Evolutionary conservation across 352 stramenopile species (phyloP).

Genomic region (Paralagenidium karlingii): DNA sequence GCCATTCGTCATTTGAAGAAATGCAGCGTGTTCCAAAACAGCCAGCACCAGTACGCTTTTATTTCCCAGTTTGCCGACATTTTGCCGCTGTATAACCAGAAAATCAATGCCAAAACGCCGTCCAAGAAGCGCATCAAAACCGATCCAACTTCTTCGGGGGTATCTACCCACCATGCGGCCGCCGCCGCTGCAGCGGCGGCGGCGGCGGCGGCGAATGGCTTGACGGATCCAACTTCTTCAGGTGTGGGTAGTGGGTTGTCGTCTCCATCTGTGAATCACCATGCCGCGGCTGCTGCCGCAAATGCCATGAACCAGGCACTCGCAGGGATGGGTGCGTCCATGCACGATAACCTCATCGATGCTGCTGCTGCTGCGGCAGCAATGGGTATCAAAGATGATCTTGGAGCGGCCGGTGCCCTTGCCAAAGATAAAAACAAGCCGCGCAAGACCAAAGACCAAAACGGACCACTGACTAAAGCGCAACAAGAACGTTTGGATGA

Average conservation of each 20-base stretch:
- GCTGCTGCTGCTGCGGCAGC: neutral
- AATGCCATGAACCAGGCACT: neutral
- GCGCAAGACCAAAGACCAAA: constrained; percentile 15
- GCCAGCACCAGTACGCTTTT: constrained; percentile 73
- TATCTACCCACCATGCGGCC: constrained; percentile 7
- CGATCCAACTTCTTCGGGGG: constrained; percentile 3
- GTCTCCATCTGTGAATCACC: too few species aligned
- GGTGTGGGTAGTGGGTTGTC: neutral
- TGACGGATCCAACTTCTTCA: neutral
- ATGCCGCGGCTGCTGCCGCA: too few species aligned
- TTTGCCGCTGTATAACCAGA: constrained; percentile 73
- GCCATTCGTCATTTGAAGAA: constrained; percentile 75
- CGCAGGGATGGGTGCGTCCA: neutral
- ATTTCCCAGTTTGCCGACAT: constrained; percentile 71
- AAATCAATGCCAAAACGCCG: constrained; percentile 51
- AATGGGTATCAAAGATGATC: neutral
- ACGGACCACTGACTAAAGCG: constrained; percentile 34
- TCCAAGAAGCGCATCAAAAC: constrained; percentile 53
- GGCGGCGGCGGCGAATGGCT: constrained; percentile 10
- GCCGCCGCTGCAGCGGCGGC: constrained; percentile 5
- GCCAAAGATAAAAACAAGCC: constrained; percentile 16
- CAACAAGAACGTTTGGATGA: constrained; percentile 68
- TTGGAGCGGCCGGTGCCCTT: neutral
- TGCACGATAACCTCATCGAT: neutral
- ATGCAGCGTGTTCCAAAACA: constrained; percentile 61